Base-by-base conservation (phyloP, 129 eudicot species). In the Flaveria linearis region DNA sequence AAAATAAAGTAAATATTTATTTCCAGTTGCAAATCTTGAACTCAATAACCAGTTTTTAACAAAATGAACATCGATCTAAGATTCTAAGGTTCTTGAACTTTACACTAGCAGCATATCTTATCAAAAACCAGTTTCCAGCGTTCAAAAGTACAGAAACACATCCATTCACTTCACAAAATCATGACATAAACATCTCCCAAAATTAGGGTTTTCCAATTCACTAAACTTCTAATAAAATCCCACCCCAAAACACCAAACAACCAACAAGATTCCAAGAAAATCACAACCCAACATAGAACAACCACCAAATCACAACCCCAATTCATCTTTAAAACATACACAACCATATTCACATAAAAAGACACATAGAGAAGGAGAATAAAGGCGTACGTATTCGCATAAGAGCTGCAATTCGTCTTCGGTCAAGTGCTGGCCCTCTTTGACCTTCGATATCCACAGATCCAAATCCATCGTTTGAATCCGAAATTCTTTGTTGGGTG, bases 391-490 rank as follows among this genome's bases (percentile, higher is more conserved):
- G 77, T 88, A 94, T 94, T 94, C 98, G 84, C 98, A 94, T 68
- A 94, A 82, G 23, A 94, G 97, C 92, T 91, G 98, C 77, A 94
- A 96, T 91, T 94, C 97, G 50, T 94, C 96, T 77, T 94, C 98
- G 16, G 97, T 79, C 87, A 94, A 86, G 88, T 94, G 98, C 74
- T 94, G 91, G 1, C 98, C 98, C 17, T 94, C 98, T 83, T 94
- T 91, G 69, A 94, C 97, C 86, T 91, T 91, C 0, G 91, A 66
- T 76, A 94, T 91, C 97, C 98, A 94, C 84, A 84, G 90, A 86
- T 94, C 98, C 87, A 94, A 91, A 87, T 94, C 97, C 98, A 94
- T 94, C 28, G 80, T 53, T 56, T 22, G 64, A 65, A 76, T 76
- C 56, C 28, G 11, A 30, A 67, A 36, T 20, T 15, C 65, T 30